These are phyloP conservation scores for Apocynum venetum DNA, from an alignment of 257 asterid species.

Conservation along the genomic window DNA sequence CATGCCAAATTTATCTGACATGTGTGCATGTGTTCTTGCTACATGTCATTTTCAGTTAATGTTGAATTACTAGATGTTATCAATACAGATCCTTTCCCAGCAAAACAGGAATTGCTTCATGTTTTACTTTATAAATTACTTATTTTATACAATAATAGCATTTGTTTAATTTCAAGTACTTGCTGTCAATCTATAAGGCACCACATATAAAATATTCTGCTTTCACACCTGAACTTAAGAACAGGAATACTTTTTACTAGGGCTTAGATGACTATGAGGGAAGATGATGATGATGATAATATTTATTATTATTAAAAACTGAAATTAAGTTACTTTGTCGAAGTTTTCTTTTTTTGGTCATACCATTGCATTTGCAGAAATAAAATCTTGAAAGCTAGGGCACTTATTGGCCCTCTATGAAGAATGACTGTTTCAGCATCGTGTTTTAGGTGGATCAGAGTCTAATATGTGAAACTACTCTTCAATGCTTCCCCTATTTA, in stretches of 20 bases:
- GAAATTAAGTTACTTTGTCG: background rate
- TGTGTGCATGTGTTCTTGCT: background rate
- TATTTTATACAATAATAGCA: background rate
- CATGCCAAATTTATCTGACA: background rate
- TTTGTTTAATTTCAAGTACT: background rate
- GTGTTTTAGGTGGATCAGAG: background rate
- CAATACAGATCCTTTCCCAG: background rate
- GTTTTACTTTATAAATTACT: background rate
- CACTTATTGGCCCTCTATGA: background rate
- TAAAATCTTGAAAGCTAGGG: background rate
- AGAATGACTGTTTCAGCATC: background rate
- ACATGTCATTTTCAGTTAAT: background rate
- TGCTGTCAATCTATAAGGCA: background rate
- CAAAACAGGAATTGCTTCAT: background rate
- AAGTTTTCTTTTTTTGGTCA: background rate
- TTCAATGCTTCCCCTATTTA: background rate
- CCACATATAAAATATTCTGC: background rate
- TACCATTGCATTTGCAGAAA: background rate
- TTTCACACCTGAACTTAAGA: background rate
- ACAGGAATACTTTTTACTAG: background rate
- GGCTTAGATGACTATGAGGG: background rate
- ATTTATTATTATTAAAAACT: background rate
- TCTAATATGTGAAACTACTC: background rate
- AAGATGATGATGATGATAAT: too few species aligned
- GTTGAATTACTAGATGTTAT: background rate